Base-by-base conservation (phyloP, 2,329 filamentous ascomycete species). In the Metarhizium robertsii region DNA sequence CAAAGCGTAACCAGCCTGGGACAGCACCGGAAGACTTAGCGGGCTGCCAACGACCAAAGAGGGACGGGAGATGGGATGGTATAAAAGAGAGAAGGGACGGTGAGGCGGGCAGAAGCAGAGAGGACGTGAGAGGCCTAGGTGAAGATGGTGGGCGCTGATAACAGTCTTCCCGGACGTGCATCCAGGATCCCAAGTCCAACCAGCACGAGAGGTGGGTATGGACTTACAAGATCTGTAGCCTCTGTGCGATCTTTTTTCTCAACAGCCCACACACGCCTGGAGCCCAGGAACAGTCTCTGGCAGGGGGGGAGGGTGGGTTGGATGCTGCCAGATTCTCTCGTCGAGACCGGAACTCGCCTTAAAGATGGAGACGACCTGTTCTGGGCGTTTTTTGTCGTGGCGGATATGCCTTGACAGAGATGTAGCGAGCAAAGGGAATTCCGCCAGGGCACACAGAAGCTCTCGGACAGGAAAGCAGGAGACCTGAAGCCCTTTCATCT, bases 181-280 rank as follows among this genome's bases (percentile, higher is more conserved):
- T 52, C 43, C 42, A 10, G 11, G 49, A 36, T 55, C 49, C 53
- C 25, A 25, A 53, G 50, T 52, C 43, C 53, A 45, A 30, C 42
- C 13, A 16, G 53, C 34, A 29, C 8, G 18, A 50, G 52, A 42
- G 45, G 55, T 43, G 13, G 45, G 45, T 13, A 48, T 43, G 11
- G 42, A 55, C 50, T 57, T 55, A 50, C 55, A 57, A 55, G 45
- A 55, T 59, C 56, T 57, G 47, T 58, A 57, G 54, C 50, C 58
- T 55, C 58, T 52, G 53, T 55, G 57, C 57, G 56, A 56, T 61
- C 57, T 58, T 51, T 58, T 54, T 32, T 25, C 25, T 32, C 53
- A 40, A 46, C 20, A 5, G 45, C 38, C 55, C 50, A 43, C n/a
- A n/a, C 32, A 40, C 25, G 25, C 25, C 25, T 34, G 46, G 38